Conservation (phyloP, 2,329 filamentous ascomycete genomes). For the Pestalotiopsis sp. region DNA sequence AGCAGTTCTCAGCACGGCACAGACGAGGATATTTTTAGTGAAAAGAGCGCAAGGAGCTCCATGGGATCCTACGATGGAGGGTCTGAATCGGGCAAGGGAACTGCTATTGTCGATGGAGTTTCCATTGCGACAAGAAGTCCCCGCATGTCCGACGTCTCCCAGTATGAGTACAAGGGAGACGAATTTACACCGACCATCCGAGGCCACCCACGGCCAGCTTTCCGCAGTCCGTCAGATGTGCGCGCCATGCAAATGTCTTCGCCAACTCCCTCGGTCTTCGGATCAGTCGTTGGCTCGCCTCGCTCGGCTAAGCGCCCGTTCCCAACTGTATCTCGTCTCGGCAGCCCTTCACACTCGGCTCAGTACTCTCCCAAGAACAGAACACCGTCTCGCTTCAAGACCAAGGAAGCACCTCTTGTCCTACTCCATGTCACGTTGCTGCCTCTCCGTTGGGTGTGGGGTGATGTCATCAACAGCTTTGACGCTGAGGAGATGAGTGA, state of each 20-base stretch:
- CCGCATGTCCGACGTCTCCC: slow-evolving; percentile 55
- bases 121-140: slow-evolving; percentile 40
- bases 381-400: slow-evolving; percentile 60
- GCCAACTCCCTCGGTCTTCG: slow-evolving; percentile 57
- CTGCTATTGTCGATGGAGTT: slow-evolving; percentile 31
- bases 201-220: slow-evolving; percentile 63
- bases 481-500: slow-evolving; percentile 34
- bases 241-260: slow-evolving; percentile 74
- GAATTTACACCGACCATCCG: slow-evolving; percentile 59
- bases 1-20: slow-evolving; percentile 52
- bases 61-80: slow-evolving; percentile 50
- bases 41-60: slow-evolving; percentile 59
- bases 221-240: slow-evolving; percentile 71
- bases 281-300: slow-evolving; percentile 48
- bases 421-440: slow-evolving; percentile 78
- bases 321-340: slow-evolving; percentile 57
- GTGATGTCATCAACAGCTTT: slow-evolving; percentile 50
- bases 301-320: slow-evolving; percentile 54
- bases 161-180: slow-evolving; percentile 41
- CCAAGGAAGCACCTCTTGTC: slow-evolving; percentile 67
- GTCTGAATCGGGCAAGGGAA: slow-evolving; percentile 32
- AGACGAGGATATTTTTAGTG: slow-evolving; percentile 63
- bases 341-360: slow-evolving; percentile 54
- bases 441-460: slow-evolving; percentile 70
- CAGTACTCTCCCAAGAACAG: slow-evolving; percentile 58